Base-by-base conservation (phyloP, 371 early-diverging fungal species). In the Rhizopus sp. region DNA sequence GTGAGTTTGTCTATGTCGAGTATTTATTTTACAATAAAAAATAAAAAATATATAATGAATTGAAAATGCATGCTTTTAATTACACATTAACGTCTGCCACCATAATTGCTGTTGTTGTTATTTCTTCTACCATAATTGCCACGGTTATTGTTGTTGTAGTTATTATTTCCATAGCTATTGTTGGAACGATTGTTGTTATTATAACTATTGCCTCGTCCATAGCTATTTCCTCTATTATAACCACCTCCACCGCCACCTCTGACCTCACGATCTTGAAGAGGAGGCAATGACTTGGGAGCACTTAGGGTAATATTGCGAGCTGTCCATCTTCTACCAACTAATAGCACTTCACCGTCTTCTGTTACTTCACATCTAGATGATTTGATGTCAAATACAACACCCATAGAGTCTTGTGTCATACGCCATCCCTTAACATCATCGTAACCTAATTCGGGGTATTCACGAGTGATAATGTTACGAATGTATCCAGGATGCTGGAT, bases 401-500 rank as follows among this genome's bases (percentile, higher is more conserved):
- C 91, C 70, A 35, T 78, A 60, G 79, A 81, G 50, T 95, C 96
- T 57, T 80, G 84, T 53, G 87, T 87, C 83, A 94, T 89, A 42
- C 92, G 82, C 90, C 91, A 93, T 46, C 82, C 80, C 58, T 72
- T 80, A 60, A 81, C 72, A 55, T 88, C 90, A 48, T 84, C 88
- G 35, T 85, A 86, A 16, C 66, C 62, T 9, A 90, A 69, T 42
- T 85, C 84, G 7, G 93, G 91, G 61, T 83, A 88, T 55, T 81
- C 72, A 49, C 89, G 85, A 59, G 77, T 82, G 48, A 92, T 55
- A 41, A 90, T 89, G 55, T 87, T 81, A 63, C 90, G 88, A 52
- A 94, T 85, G 65, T 91, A 93, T 16, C 93, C 93, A 31, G 87
- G 61, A 73, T 91, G 87, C 45, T 88, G 84, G 57, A 93, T 89